These are phyloP conservation scores for Fusarium aywerte DNA, from an alignment of 2,329 filamentous ascomycete genomes.

Conservation along the genomic window DNA sequence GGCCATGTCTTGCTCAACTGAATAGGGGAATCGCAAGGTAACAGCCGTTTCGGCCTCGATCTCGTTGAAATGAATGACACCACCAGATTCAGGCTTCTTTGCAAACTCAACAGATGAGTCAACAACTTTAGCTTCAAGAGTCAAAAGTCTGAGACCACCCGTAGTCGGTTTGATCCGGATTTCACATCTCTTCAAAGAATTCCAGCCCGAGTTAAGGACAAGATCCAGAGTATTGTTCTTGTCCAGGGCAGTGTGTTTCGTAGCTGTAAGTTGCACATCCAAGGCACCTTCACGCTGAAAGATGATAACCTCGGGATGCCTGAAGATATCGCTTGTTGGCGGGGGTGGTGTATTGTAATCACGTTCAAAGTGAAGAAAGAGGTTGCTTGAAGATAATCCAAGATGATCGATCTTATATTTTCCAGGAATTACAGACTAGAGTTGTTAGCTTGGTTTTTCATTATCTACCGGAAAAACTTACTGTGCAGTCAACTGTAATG, in stretches of 20 bases:
- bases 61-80: slow-evolving; percentile 62
- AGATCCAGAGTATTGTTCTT: slow-evolving; percentile 82
- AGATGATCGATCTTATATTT: slow-evolving; percentile 80
- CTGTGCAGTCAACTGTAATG: slow-evolving; percentile 52
- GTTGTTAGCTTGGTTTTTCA: slow-evolving; percentile 43
- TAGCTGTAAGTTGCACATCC: slow-evolving; percentile 72
- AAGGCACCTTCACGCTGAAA: slow-evolving; percentile 78
- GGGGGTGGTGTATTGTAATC: slow-evolving; percentile 61
- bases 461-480: slow-evolving; percentile 37
- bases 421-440: slow-evolving; percentile 73
- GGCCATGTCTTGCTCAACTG: slow-evolving; percentile 78
- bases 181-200: slow-evolving; percentile 69
- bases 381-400: slow-evolving; percentile 70
- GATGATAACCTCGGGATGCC: slow-evolving; percentile 72
- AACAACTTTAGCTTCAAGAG: slow-evolving; percentile 66
- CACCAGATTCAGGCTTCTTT: slow-evolving; percentile 65
- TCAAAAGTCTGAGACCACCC: slow-evolving; percentile 72
- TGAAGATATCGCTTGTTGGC: slow-evolving; percentile 63
- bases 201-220: slow-evolving; percentile 77
- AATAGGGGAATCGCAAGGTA: slow-evolving; percentile 80
- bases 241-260: slow-evolving; percentile 81
- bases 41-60: slow-evolving; percentile 60
- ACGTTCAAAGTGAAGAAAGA: slow-evolving; percentile 73
- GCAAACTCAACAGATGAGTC: slow-evolving; percentile 56
- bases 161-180: slow-evolving; percentile 72